Percentiles rank a stretch among this genome's conserved stretches.
Evolutionary conservation across 2,329 filamentous ascomycete species (phyloP).

Genomic region (Ceratocystis variospora): DNA sequence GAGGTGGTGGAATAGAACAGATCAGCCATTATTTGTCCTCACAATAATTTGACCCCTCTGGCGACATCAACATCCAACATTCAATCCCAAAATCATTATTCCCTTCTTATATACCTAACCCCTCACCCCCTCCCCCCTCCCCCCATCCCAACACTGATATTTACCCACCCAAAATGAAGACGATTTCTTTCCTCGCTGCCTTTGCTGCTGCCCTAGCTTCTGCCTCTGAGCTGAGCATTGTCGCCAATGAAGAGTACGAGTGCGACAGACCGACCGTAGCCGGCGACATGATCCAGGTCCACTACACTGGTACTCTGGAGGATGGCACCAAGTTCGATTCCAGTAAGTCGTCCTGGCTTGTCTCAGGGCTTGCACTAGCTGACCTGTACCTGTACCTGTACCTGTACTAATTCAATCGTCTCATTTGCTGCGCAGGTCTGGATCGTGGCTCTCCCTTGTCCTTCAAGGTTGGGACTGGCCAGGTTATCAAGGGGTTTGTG

Average conservation of each 20-base stretch:
- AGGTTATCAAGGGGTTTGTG: conserved; percentile 76
- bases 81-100: background rate
- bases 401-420: conserved; percentile 13
- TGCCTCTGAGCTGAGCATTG: conserved; percentile 56
- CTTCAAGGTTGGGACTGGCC: conserved; percentile 66
- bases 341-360: conserved; percentile 31
- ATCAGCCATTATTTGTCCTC: background rate
- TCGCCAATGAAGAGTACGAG: conserved; percentile 58
- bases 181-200: conserved; percentile 36
- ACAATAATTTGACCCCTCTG: background rate
- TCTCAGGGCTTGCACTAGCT: background rate
- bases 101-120: background rate
- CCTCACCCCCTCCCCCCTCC: background rate
- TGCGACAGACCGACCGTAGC: conserved; percentile 65
- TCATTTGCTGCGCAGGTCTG: conserved; percentile 38
- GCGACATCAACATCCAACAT: background rate
- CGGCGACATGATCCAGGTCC: conserved; percentile 71
- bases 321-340: conserved; percentile 74
- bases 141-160: conserved; percentile 12
- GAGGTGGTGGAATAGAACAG: background rate
- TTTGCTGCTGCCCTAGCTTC: conserved; percentile 36
- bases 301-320: conserved; percentile 74
- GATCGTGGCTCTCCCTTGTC: conserved; percentile 60
- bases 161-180: conserved; percentile 31
- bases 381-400: conserved; percentile 4